A percentile compares a stretch with the other conserved stretches of the same genome.
phyloP scores from a whole-genome alignment of 345 rosid genomes.

The Pugionium dolabratum region DNA sequence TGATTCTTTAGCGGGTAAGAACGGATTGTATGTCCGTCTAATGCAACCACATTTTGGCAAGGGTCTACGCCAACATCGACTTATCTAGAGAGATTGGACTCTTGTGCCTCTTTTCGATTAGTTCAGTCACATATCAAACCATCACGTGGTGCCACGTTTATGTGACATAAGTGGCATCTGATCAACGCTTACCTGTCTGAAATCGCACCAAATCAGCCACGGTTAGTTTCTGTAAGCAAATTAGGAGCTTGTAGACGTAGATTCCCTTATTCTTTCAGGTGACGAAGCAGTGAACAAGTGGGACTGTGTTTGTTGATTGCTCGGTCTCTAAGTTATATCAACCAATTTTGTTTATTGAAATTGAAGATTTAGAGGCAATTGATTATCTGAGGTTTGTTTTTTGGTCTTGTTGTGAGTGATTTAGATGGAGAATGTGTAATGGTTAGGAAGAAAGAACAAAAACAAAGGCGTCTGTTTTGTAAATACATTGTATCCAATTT shows the following conservation, averaged over 20 bases:
- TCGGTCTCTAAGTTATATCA: constrained; percentile 31
- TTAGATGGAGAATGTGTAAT: constrained; percentile 40
- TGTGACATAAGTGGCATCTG: constrained; percentile 10
- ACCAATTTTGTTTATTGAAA: constrained; percentile 34
- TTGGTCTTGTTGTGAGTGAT: constrained; percentile 31
- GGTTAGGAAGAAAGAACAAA: constrained; percentile 20
- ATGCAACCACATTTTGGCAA: constrained; percentile 99
- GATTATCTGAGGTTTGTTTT: constrained; percentile 31
- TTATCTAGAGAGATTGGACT: constrained; percentile 44
- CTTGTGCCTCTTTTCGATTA: constrained; percentile 28
- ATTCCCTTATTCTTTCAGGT: constrained; percentile 70
- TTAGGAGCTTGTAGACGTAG: constrained; percentile 41
- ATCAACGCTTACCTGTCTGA: constrained; percentile 6
- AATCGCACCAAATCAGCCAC: constrained; percentile 22
- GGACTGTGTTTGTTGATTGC: constrained; percentile 37
- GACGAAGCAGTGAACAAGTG: constrained; percentile 44
- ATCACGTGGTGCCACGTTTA: background rate
- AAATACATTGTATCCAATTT: constrained; percentile 36
- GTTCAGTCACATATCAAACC: constrained; percentile 25
- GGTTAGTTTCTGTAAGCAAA: constrained; percentile 40
- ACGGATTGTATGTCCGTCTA: constrained; percentile 89
- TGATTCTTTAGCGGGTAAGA: constrained; percentile 76
- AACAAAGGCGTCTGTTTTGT: constrained; percentile 26
- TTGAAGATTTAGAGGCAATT: constrained; percentile 25
- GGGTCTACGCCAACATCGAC: constrained; percentile 88